Evolutionary conservation across 208 protist genomes (phyloP).

Genomic region (Trichomonas tenax): DNA sequence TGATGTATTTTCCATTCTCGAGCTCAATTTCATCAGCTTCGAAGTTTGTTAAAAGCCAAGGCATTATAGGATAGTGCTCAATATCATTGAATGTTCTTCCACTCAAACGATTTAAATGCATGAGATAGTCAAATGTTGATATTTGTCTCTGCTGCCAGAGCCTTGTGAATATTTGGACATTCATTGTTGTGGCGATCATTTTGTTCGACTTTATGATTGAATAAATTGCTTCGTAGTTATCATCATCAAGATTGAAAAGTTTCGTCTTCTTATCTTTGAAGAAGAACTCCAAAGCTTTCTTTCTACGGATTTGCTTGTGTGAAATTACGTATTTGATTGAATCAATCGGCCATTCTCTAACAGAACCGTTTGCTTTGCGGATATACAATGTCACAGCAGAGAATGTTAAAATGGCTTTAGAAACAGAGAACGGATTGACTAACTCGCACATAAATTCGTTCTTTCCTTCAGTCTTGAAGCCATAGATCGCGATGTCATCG

Average conservation of each 20-base stretch:
- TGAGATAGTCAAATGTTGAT: background rate
- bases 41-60: background rate
- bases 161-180: background rate
- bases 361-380: background rate
- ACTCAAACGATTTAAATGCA: background rate
- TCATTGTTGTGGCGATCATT: background rate
- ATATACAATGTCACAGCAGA: background rate
- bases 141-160: background rate
- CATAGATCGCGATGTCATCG: background rate
- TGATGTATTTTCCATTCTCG: constrained; percentile 22
- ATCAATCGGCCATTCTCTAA: background rate
- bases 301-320: background rate
- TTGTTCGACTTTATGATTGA: background rate
- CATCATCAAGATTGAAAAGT: background rate
- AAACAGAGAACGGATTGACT: background rate
- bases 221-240: background rate
- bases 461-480: background rate
- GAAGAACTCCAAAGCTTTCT: background rate
- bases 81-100: background rate
- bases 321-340: background rate
- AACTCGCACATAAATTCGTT: background rate
- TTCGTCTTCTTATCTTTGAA: background rate
- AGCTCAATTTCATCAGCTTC: constrained; percentile 25
- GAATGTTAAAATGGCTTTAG: background rate
- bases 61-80: background rate